Evolutionary conservation across 1,284 basidiomycete genomes (phyloP).

Genomic region (Leccinum solheimii): DNA sequence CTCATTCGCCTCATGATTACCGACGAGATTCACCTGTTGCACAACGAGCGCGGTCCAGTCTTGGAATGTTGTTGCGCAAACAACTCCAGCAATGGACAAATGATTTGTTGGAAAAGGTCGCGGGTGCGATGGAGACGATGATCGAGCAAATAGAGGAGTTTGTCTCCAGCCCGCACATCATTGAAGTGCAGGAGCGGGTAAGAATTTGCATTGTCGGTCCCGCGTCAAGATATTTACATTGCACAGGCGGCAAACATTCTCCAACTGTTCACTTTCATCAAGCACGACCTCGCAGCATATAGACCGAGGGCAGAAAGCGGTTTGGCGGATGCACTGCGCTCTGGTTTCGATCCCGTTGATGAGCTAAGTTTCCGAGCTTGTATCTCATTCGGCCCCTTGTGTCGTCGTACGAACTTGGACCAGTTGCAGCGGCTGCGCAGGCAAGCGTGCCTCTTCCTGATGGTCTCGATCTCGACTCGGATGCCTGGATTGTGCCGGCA

Average conservation of each 20-base stretch:
- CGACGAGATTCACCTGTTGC: too few relatives aligned
- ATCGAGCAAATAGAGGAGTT: constrained; percentile 57
- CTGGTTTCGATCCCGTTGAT: constrained; percentile 38
- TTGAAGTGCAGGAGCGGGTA: constrained; percentile 91
- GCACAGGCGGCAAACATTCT: constrained; percentile 75
- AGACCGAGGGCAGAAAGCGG: constrained; percentile 45
- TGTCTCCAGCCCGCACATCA: constrained; percentile 54
- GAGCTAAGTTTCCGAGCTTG: constrained; percentile 71
- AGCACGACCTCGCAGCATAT: constrained; percentile 72
- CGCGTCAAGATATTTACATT: constrained; percentile 1
- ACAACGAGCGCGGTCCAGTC: too few relatives aligned
- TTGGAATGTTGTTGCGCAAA: too few relatives aligned
- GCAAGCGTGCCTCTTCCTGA: constrained; percentile 79
- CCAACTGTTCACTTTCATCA: constrained; percentile 80
- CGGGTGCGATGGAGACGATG: constrained; percentile 60
- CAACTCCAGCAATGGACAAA: constrained; percentile 61
- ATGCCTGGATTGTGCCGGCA: constrained; percentile 78
- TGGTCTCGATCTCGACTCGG: constrained; percentile 83
- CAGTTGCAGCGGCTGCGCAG: constrained; percentile 82
- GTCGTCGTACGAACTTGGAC: constrained; percentile 79
- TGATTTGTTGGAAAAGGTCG: constrained; percentile 62
- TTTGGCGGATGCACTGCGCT: constrained; percentile 39
- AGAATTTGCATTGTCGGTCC: constrained; percentile 32
- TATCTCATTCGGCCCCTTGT: constrained; percentile 86
- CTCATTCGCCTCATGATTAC: too few relatives aligned